Evolutionary conservation across 768 basidiomycete genomes (phyloP), one percentile per base, ranked within the genome.

Genomic region (Obba rivulosa): DNA sequence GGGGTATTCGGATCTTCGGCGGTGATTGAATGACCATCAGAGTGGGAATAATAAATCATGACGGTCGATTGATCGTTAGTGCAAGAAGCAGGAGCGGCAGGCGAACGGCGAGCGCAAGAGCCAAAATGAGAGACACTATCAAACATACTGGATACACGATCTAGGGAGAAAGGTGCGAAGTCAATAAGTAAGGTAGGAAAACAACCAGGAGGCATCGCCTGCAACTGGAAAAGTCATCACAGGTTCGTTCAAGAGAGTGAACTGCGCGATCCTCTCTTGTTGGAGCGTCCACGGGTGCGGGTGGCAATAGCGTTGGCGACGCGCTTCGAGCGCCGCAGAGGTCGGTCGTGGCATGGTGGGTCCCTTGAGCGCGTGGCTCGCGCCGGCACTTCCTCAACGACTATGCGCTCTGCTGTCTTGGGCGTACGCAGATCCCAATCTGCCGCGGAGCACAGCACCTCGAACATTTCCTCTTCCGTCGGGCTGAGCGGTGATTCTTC

Each of bases 401-500:
- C 31, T 78, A 13, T 31, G 28, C 28, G 13, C 5, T 31, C 28
- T 13, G 28, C 13, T 31, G 28, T n/a, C n/a, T n/a, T 23, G 75
- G 64, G 41, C 74, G 56, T 0, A 39, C 65, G 69, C 35, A 31
- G 23, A 9, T 66, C 65, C 65, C 65, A 65, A 36, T 64, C 64
- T 24, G 60, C 40, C 11, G 49, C 52, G n/a, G 53, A 49, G 50
- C 83, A 87, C 21, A 87, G 64, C 41, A 76, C 73, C 36, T 71
- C 77, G 65, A 88, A 87, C 42, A 88, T 80, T 62, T 83, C 79
- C 58, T 83, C 78, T 57, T 88, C 86, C 9, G 75, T 79, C 20
- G 80, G 79, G 54, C 77, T 87, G 42, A 88, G 72, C 17, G 85
- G 85, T 3, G 69, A 67, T 20, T 77, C 76, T 23, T 67, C 65